These are phyloP conservation scores for Nicotiana noctiflora DNA, from an alignment of 257 asterid species.

Conservation along the genomic window DNA sequence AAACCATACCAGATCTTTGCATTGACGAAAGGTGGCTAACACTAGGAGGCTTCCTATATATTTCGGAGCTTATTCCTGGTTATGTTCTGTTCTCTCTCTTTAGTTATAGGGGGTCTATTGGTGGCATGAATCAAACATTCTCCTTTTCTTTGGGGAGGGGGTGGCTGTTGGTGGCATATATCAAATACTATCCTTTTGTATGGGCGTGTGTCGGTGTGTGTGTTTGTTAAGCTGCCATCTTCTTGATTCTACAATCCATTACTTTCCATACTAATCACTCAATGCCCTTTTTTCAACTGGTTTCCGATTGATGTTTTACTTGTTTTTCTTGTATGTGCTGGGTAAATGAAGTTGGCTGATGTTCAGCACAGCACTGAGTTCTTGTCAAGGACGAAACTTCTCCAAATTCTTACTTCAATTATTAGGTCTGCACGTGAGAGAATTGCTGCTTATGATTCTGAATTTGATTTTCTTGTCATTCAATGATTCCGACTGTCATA, in stretches of 20 bases:
- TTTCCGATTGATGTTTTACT: background rate
- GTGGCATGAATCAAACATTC: background rate
- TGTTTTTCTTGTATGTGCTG: conserved; percentile 12
- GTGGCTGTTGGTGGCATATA: background rate
- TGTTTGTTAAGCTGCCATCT: background rate
- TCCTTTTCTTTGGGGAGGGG: background rate
- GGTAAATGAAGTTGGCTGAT: conserved; percentile 67
- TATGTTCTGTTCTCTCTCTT: background rate
- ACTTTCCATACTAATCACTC: background rate
- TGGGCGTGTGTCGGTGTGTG: background rate
- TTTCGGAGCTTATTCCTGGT: background rate
- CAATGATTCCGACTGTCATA: background rate
- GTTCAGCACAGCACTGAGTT: conserved; percentile 72
- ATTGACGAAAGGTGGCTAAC: background rate
- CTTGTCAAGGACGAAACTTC: conserved; percentile 67
- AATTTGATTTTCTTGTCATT: conserved; percentile 1
- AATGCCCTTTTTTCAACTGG: background rate
- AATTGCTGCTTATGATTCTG: background rate
- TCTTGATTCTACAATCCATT: background rate
- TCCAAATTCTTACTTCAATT: conserved; percentile 73
- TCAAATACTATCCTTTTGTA: background rate
- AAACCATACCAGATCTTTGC: background rate
- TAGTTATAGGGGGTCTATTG: background rate
- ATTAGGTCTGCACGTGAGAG: conserved; percentile 45
- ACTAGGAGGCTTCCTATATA: background rate